These are phyloP conservation scores for Pyrus bretschneideri DNA, from an alignment of 306 rosid species.

Conservation along the genomic window DNA sequence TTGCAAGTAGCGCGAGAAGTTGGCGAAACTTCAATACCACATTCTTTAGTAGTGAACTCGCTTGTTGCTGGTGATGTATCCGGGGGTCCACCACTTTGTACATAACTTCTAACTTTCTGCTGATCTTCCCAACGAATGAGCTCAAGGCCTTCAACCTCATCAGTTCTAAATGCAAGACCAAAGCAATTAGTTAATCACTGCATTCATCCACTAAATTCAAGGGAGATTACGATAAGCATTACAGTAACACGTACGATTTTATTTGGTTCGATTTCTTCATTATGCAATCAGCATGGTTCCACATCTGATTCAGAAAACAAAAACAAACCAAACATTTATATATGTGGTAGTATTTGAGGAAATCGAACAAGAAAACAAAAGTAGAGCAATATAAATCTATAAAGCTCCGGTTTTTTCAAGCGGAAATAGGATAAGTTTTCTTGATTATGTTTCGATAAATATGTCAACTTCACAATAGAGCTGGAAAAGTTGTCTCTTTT, in stretches of 20 bases:
- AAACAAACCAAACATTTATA: neutral
- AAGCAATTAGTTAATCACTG: slow-evolving; percentile 6
- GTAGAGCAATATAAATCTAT: neutral
- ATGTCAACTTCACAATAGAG: neutral
- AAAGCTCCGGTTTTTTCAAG: neutral
- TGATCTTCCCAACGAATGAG: slow-evolving; percentile 92
- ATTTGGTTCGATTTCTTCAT: slow-evolving; percentile 83
- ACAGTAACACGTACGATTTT: slow-evolving; percentile 53
- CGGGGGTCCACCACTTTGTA: slow-evolving; percentile 34
- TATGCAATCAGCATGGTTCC: slow-evolving; percentile 81
- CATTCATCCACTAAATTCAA: slow-evolving; percentile 8
- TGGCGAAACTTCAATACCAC: slow-evolving; percentile 64
- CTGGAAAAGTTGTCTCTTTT: neutral
- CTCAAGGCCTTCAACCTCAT: slow-evolving; percentile 86
- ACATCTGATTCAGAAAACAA: slow-evolving; percentile 60
- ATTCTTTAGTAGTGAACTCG: slow-evolving; percentile 23
- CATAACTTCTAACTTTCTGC: slow-evolving; percentile 69
- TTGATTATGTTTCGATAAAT: neutral
- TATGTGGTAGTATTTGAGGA: neutral
- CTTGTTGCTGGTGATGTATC: slow-evolving; percentile 21
- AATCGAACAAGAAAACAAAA: neutral
- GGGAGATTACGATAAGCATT: slow-evolving; percentile 3
- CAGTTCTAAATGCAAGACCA: slow-evolving; percentile 41
- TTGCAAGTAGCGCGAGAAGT: slow-evolving; percentile 83
- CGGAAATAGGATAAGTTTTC: neutral